Evolutionary conservation across 176 grass and related monocot genomes (phyloP), one percentile per base, ranked within the genome.

Genomic region (Hyparrhenia diplandra): DNA sequence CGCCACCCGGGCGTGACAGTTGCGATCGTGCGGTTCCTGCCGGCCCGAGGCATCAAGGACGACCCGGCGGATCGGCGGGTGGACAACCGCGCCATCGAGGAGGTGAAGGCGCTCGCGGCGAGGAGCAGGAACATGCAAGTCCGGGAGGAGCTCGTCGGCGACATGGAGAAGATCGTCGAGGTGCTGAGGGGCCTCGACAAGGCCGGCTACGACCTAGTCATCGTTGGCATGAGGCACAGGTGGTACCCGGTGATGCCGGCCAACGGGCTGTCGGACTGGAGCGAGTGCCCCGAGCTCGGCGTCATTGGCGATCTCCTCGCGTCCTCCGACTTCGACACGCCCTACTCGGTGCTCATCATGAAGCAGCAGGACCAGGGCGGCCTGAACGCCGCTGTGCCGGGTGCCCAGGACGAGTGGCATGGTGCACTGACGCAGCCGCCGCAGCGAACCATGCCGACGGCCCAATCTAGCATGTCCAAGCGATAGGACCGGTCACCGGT

Each of bases 331-430:
- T 95, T 94, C 74, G 86, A 83, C 57, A 79, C 88, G 31, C 87
- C 77, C 17, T 89, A 91, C 71, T 94, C 95, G 5, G 80, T 98
- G 52, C 83, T 98, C 58, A 88, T 95, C 85, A 55, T 98, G 86
- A 92, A 94, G 84, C 92, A 98, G 71, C 95, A 98, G 75, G 90
- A 94, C 80, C 93, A 95, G 81, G 89, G 74, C 4, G 92, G 92
- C 46, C 64, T 91, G 5, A 82, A 79, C 18, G 76, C 85, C 8
- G 85, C 82, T 20, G 84, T 84, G 63, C 80, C 80, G 5, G 81
- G 89, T 25, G 85, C 85, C 10, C 70, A 84, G 64, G 74, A 79
- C 65, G 6, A 57, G n/a, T 83, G 85, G 69, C 71, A 43, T 1
- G 58, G 36, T 25, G 51, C 59, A 11, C 54, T 58, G 76, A 4